Evolutionary conservation across 257 asterid genomes (phyloP), one percentile per base, ranked within the genome.

Genomic region (Primulina eburnea): DNA sequence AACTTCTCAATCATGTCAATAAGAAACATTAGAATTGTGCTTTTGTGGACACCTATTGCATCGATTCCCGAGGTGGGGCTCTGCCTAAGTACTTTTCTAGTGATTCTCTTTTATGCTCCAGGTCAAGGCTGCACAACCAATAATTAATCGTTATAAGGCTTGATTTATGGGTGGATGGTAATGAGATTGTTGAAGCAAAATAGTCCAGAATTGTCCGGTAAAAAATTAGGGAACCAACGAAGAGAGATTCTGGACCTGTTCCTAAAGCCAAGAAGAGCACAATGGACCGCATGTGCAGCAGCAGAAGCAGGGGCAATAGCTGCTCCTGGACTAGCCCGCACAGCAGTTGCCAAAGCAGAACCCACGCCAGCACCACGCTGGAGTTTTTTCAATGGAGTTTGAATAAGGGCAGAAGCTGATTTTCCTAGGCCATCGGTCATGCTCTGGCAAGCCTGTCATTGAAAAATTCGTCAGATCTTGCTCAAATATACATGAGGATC

Each of bases 291-390:
- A 37, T 90, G 90, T 69, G 84, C 96, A 77, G 95, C 75, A 72
- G 95, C 97, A 78, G 97, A 80, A 78, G 95, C 96, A 17, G 97
- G 99, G 81, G 99, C 96, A 55, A 94, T 77, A 32, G 95, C 99
- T 70, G 99, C 99, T 29, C 87, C 93, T 64, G 99, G 99, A 76
- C 92, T 90, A 78, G 88, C 91, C 84, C 85, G 90, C 78, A 85
- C 90, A 50, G 89, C 97, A 56, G 88, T 83, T 30, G 82, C 90
- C 80, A 94, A 79, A 83, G 95, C 91, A 66, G 96, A 81, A 17
- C 97, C 97, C 70, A 94, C 62, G 38, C 96, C 84, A 71, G 87
- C 95, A 74, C 96, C 97, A 55, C 95, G 88, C 71, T 82, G 87
- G 81, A 82, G 86, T 76, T 72, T 87, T 80, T 91, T 86, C 81